These are phyloP conservation scores for Vitis labrusca DNA, from an alignment of 164 flowering plant genomes.

Conservation along the genomic window DNA sequence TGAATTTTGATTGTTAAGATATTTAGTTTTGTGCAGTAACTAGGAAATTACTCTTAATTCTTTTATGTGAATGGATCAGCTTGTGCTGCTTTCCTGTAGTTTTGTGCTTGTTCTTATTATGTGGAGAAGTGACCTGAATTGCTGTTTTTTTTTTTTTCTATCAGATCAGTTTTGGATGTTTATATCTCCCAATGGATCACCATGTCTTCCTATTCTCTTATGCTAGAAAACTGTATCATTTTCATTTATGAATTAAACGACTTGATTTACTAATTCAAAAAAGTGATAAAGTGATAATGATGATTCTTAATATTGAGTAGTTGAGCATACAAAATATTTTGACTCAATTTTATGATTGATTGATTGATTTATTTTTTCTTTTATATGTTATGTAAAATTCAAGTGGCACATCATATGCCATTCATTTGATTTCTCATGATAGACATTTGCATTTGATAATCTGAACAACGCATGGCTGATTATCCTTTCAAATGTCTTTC, in stretches of 20 bases:
- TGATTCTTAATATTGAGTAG: background rate
- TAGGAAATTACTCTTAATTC: background rate
- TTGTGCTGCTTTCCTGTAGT: background rate
- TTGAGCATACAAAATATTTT: background rate
- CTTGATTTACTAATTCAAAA: background rate
- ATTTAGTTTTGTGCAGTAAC: background rate
- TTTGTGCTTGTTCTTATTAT: background rate
- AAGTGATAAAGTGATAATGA: background rate
- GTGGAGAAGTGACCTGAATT: background rate
- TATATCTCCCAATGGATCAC: background rate
- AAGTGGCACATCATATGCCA: too few species aligned
- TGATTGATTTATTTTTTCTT: too few species aligned
- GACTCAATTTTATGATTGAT: background rate
- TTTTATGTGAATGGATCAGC: background rate
- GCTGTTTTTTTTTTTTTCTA: background rate
- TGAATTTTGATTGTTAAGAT: background rate
- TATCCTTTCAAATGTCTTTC: too few species aligned
- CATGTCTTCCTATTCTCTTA: background rate
- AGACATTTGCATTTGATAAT: too few species aligned
- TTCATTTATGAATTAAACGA: background rate
- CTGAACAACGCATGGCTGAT: too few species aligned
- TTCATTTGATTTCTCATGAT: too few species aligned
- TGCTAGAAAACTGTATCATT: background rate
- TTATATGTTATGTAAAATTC: too few species aligned
- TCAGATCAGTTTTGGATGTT: background rate